Percentiles rank a stretch among this genome's conserved stretches.
Evolutionary conservation across 441 rosid species (phyloP).

Genomic region (Brassica hybrid): DNA sequence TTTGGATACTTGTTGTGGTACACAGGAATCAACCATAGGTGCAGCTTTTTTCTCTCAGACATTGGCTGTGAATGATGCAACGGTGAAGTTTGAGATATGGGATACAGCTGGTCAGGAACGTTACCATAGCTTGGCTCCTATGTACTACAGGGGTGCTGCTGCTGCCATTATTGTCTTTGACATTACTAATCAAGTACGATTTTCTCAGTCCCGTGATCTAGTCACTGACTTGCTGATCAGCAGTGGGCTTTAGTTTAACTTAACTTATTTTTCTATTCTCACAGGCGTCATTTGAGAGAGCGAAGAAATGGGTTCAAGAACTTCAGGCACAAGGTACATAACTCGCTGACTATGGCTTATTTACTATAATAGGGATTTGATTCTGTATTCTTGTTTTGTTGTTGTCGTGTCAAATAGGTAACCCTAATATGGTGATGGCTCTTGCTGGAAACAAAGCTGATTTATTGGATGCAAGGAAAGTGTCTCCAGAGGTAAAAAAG

Average conservation of each 20-base stretch:
- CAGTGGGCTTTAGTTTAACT: not conserved
- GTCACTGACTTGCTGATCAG: not conserved
- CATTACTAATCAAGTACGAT: not conserved
- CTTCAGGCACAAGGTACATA: conserved; percentile 62
- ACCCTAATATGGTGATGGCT: conserved; percentile 53
- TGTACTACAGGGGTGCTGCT: conserved; percentile 2
- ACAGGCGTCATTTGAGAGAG: conserved; percentile 57
- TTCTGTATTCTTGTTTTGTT: not conserved
- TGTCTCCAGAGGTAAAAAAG: conserved; percentile 49
- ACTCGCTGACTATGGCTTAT: not conserved
- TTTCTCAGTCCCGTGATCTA: not conserved
- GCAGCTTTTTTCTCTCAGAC: not conserved
- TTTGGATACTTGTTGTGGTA: not conserved
- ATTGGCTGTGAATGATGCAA: not conserved
- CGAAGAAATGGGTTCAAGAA: conserved; percentile 64
- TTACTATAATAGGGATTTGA: not conserved
- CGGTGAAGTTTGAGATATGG: not conserved
- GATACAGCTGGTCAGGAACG: conserved; percentile 4
- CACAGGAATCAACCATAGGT: not conserved
- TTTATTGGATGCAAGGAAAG: conserved; percentile 53
- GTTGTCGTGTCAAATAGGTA: conserved; percentile 40
- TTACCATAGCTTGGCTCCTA: not conserved
- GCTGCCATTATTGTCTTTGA: conserved; percentile 5
- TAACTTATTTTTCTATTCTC: conserved; percentile 16
- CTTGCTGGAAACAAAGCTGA: conserved; percentile 62